Evolutionary conservation across 2,329 filamentous ascomycete species (phyloP).

Genomic region (Ophiostoma piceae): DNA sequence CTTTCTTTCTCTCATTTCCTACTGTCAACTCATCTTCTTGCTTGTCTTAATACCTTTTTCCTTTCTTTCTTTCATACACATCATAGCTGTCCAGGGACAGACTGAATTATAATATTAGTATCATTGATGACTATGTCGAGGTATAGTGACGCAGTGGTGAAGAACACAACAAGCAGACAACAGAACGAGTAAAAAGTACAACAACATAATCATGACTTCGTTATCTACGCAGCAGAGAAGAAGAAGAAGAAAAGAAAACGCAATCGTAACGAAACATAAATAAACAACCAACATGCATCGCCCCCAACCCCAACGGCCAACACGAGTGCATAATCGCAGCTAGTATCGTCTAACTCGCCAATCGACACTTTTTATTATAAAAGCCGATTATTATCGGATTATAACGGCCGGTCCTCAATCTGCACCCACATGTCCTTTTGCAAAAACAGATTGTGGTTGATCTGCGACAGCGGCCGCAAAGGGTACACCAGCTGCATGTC

Average conservation of each 20-base stretch:
- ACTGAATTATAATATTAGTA: constrained; percentile 1
- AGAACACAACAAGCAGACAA: background rate
- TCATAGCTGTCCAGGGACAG: constrained; percentile 6
- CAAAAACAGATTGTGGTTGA: constrained; percentile 32
- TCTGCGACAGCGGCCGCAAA: constrained; percentile 25
- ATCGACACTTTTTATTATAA: too few relatives aligned
- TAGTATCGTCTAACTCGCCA: too few relatives aligned
- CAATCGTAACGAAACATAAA: background rate
- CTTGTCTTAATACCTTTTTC: constrained; percentile 9
- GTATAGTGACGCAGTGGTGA: background rate
- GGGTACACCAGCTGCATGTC: constrained; percentile 33
- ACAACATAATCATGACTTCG: background rate
- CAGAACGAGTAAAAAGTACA: background rate
- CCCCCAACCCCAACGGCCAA: background rate
- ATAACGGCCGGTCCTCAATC: constrained; percentile 25
- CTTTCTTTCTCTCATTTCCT: background rate
- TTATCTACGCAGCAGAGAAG: background rate
- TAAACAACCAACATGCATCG: background rate
- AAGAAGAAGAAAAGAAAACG: background rate
- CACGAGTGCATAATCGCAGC: background rate
- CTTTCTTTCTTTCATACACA: background rate
- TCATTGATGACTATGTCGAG: background rate
- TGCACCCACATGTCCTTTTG: constrained; percentile 33
- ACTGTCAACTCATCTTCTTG: constrained; percentile 1
- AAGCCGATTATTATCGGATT: too few relatives aligned